Conservation (phyloP, 164 flowering plant species). For the Vitis labrusca region DNA sequence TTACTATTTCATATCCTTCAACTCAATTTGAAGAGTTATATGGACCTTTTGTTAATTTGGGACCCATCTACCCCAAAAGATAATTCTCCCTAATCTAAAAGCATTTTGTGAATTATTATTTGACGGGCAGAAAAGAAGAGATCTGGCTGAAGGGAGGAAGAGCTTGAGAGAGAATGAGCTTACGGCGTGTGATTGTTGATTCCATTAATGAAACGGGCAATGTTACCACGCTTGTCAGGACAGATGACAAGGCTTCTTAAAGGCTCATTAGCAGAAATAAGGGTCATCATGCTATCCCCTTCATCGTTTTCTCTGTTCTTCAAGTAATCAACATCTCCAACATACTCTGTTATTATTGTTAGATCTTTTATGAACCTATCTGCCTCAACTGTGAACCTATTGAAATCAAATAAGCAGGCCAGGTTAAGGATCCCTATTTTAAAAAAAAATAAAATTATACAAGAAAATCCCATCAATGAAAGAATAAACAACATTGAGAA, state of each 20-base stretch:
- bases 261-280: constrained; percentile 59
- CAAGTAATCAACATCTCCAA: constrained; percentile 90
- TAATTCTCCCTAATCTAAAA: too few relatives aligned
- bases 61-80: too few relatives aligned
- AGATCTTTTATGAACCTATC: constrained; percentile 73
- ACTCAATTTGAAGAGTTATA: too few relatives aligned
- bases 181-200: constrained; percentile 91
- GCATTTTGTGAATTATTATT: background rate
- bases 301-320: constrained; percentile 84
- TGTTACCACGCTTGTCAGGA: constrained; percentile 81
- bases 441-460: background rate
- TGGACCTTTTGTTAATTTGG: too few relatives aligned
- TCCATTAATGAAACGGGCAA: constrained; percentile 95
- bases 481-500: background rate
- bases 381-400: constrained; percentile 93
- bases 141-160: background rate
- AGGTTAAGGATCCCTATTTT: background rate
- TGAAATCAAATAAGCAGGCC: background rate
- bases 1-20: too few relatives aligned
- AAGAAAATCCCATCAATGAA: background rate
- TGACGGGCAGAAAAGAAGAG: background rate
- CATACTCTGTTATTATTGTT: constrained; percentile 86
- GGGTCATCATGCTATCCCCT: constrained; percentile 92
- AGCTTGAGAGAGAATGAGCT: constrained; percentile 14
- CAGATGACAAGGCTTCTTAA: constrained; percentile 79